phyloP scores from a whole-genome alignment of 805 yeast species.

The Schwanniomyces vanrijiae region DNA sequence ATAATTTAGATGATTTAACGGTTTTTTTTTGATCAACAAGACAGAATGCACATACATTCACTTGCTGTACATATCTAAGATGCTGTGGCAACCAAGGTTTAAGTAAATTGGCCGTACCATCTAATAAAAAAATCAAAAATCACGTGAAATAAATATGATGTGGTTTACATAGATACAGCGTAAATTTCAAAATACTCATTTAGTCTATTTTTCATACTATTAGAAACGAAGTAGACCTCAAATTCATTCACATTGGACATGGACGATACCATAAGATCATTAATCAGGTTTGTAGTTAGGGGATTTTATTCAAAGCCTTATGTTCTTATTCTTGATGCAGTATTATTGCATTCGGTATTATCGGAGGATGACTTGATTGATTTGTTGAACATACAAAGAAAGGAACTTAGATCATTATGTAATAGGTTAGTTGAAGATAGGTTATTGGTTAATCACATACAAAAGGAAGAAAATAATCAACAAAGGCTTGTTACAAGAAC shows the following conservation, averaged over 20 bases:
- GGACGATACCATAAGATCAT: constrained; percentile 47
- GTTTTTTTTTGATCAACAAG: neutral
- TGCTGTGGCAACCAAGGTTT: neutral
- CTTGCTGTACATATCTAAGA: neutral
- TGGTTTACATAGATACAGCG: neutral
- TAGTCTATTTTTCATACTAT: neutral
- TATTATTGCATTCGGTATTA: constrained; percentile 82
- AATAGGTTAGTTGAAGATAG: constrained; percentile 84
- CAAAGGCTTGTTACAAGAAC: constrained; percentile 70
- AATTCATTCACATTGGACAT: constrained; percentile 13
- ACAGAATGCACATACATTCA: too few relatives aligned
- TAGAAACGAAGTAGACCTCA: neutral
- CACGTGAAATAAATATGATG: neutral
- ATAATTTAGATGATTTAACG: neutral
- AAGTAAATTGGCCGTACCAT: too few relatives aligned
- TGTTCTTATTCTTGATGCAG: constrained; percentile 82
- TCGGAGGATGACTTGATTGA: constrained; percentile 89
- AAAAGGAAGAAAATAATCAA: constrained; percentile 55
- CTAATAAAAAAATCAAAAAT: neutral
- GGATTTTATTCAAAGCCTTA: constrained; percentile 87
- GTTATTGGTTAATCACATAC: constrained; percentile 66
- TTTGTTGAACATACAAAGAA: constrained; percentile 78
- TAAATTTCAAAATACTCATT: neutral
- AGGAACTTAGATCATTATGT: constrained; percentile 81
- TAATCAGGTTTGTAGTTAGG: constrained; percentile 77